A percentile compares a stretch with the other conserved stretches of the same genome.
phyloP scores from a whole-genome alignment of 495 filamentous ascomycete genomes.

The Xylaria bambusicola region DNA sequence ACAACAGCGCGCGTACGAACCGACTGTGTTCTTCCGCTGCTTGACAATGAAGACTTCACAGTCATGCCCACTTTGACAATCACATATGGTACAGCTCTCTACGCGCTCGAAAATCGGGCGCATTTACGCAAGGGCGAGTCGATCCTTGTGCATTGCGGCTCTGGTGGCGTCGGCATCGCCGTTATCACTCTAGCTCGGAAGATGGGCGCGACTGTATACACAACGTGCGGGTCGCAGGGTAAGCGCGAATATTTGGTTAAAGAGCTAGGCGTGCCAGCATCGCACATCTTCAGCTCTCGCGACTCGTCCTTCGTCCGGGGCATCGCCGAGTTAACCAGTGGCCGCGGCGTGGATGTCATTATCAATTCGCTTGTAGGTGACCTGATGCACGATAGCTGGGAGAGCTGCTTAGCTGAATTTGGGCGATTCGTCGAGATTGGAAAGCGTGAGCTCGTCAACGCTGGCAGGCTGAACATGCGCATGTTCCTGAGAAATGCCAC shows the following conservation, averaged over 20 bases:
- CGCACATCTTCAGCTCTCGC: constrained; percentile 51
- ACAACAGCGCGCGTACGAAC: constrained; percentile 34
- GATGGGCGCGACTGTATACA: constrained; percentile 50
- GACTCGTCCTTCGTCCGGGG: constrained; percentile 39
- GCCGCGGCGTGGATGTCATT: constrained; percentile 53
- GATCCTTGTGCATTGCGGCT: constrained; percentile 56
- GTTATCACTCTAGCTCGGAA: constrained; percentile 49
- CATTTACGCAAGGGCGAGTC: constrained; percentile 38
- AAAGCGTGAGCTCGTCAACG: constrained; percentile 35
- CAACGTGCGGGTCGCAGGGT: constrained; percentile 45
- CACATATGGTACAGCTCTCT: constrained; percentile 53
- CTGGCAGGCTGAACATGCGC: constrained; percentile 35
- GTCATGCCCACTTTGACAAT: constrained; percentile 40
- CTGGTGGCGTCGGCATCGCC: constrained; percentile 54
- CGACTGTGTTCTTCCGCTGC: constrained; percentile 32
- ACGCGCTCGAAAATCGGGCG: constrained; percentile 23
- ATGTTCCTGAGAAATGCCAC: constrained; percentile 32
- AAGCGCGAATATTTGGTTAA: constrained; percentile 45
- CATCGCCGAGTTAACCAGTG: constrained; percentile 44
- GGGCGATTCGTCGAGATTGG: constrained; percentile 58
- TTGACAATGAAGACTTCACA: constrained; percentile 18
- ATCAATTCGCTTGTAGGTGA: constrained; percentile 58
- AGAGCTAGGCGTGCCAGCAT: constrained; percentile 43
- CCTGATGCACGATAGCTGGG: constrained; percentile 47
- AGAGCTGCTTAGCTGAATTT: constrained; percentile 46